Conservation (phyloP, 495 filamentous ascomycete genomes). For the Penicilliopsis zonata region DNA sequence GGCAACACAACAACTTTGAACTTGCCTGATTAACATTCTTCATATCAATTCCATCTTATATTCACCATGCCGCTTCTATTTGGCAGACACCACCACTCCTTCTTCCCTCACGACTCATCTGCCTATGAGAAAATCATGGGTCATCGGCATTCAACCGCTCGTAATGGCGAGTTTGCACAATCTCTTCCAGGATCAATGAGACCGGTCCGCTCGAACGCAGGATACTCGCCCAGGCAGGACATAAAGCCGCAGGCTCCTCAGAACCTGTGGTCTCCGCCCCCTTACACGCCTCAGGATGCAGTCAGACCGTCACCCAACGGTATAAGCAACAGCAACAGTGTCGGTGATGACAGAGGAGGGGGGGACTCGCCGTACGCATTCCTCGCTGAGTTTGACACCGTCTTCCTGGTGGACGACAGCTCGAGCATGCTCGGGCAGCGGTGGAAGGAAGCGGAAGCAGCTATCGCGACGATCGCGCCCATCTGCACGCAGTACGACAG, state of each 20-base stretch:
- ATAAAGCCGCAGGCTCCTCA: neutral
- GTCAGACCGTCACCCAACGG: neutral
- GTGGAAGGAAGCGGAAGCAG: constrained; percentile 66
- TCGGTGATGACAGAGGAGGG: no score
- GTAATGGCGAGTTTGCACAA: neutral
- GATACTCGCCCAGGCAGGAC: neutral
- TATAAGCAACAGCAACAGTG: constrained; percentile 1
- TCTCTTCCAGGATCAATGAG: neutral
- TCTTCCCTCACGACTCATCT: no score
- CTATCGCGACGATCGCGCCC: constrained; percentile 66
- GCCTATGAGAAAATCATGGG: neutral
- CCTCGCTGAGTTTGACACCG: constrained; percentile 76
- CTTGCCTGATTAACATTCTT: no score
- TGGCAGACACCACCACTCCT: no score
- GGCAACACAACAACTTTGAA: no score
- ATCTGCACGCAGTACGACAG: constrained; percentile 73
- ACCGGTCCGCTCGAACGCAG: no score
- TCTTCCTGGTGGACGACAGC: constrained; percentile 91
- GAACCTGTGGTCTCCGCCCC: constrained; percentile 19
- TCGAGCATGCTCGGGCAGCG: constrained; percentile 68
- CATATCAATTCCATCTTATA: no score
- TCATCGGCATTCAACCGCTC: neutral
- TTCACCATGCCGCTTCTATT: no score
- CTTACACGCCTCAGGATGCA: constrained; percentile 14
- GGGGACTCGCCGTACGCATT: constrained; percentile 58